Percentiles rank a stretch among this genome's conserved stretches.
phyloP scores from a whole-genome alignment of 2,329 filamentous ascomycete genomes.

The Diaporthe batatas region DNA sequence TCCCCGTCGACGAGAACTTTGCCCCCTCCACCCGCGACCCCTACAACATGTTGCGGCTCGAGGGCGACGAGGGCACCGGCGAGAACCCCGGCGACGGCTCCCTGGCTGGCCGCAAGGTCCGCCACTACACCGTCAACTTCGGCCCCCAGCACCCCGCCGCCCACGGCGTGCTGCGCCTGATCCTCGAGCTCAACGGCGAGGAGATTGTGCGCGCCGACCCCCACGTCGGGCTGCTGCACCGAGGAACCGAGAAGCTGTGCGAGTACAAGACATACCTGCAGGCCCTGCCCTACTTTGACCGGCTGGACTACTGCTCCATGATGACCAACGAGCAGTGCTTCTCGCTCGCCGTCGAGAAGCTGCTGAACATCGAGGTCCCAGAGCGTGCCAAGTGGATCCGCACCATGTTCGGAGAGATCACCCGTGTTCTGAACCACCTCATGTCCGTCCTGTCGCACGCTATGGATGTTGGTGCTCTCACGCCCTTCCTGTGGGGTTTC shows the following conservation, averaged over 20 bases:
- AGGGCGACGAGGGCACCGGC: slow-evolving; percentile 56
- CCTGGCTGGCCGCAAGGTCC: slow-evolving; percentile 81
- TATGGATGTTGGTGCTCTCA: slow-evolving; percentile 98
- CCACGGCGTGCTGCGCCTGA: slow-evolving; percentile 96
- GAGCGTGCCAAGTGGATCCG: slow-evolving; percentile 97
- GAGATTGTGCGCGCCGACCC: slow-evolving; percentile 97
- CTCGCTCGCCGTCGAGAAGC: slow-evolving; percentile 94
- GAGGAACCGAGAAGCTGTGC: slow-evolving; percentile 99
- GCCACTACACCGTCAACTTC: slow-evolving; percentile 99
- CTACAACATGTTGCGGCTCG: slow-evolving; percentile 60
- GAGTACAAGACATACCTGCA: slow-evolving; percentile 99
- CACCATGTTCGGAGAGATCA: slow-evolving; percentile 95
- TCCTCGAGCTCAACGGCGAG: slow-evolving; percentile 97
- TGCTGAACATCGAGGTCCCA: slow-evolving; percentile 96
- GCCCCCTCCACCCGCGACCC: slow-evolving; percentile 60
- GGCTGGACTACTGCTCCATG: slow-evolving; percentile 99
- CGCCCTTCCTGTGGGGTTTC: slow-evolving; percentile 99
- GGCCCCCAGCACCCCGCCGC: slow-evolving; percentile 98
- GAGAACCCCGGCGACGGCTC: slow-evolving; percentile 64
- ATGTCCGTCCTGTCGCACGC: slow-evolving; percentile 98
- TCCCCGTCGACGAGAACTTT: slow-evolving; percentile 77
- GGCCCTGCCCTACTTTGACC: slow-evolving; percentile 98
- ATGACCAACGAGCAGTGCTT: slow-evolving; percentile 99
- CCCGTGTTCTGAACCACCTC: slow-evolving; percentile 93
- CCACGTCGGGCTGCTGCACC: slow-evolving; percentile 94